A percentile compares a stretch with the other conserved stretches of the same genome.
Conservation (phyloP, 345 rosid species). For the Lumnitzera racemosa region DNA sequence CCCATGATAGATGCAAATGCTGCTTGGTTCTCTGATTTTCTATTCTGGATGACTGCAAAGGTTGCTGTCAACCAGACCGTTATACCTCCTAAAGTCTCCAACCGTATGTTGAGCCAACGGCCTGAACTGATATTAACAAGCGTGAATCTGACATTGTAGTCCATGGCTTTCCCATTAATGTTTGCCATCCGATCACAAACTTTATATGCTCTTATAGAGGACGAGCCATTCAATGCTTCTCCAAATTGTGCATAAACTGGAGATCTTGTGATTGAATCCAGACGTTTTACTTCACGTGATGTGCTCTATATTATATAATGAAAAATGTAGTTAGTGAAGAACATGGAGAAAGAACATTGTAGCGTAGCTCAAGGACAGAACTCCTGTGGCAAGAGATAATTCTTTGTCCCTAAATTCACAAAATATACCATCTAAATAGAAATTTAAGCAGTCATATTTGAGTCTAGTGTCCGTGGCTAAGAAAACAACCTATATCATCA, state of each 20-base stretch:
- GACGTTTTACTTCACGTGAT: slow-evolving; percentile 85
- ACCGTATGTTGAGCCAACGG: slow-evolving; percentile 82
- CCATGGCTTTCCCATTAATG: slow-evolving; percentile 79
- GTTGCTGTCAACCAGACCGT: slow-evolving; percentile 94
- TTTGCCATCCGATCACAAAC: slow-evolving; percentile 77
- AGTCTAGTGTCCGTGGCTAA: too few species aligned
- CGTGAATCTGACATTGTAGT: slow-evolving; percentile 83
- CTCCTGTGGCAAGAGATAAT: too few species aligned
- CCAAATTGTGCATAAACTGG: slow-evolving; percentile 94
- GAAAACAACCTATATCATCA: too few species aligned
- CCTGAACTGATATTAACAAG: slow-evolving; percentile 73
- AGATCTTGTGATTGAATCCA: slow-evolving; percentile 83
- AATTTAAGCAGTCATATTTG: too few species aligned
- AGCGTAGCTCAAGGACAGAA: too few species aligned
- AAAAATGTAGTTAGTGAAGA: neutral
- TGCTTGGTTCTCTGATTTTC: slow-evolving; percentile 52
- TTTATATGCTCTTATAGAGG: slow-evolving; percentile 84
- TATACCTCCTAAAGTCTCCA: slow-evolving; percentile 82
- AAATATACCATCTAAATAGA: too few species aligned
- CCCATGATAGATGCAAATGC: slow-evolving; percentile 88
- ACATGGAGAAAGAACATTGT: too few species aligned
- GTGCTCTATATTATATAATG: slow-evolving; percentile 49
- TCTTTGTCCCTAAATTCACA: too few species aligned
- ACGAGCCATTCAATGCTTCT: slow-evolving; percentile 87
- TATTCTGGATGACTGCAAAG: slow-evolving; percentile 73